These are phyloP conservation scores for Rhizopus delemar DNA, from an alignment of 371 early-diverging fungal species.

Conservation along the genomic window DNA sequence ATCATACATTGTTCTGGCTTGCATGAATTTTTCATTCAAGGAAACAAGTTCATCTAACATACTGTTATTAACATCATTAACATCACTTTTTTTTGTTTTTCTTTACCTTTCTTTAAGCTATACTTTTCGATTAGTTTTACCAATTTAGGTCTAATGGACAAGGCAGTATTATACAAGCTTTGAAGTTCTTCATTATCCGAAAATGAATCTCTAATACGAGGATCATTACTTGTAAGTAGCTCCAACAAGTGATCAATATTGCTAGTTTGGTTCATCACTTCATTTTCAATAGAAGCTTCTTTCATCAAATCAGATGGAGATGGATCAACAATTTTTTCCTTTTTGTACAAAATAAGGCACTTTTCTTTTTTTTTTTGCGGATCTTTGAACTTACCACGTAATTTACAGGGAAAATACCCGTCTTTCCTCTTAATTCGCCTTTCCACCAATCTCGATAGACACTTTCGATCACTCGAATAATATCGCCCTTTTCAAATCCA, in stretches of 20 bases:
- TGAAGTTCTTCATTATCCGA: slow-evolving; percentile 88
- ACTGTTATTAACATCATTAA: neutral
- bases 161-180: slow-evolving; percentile 67
- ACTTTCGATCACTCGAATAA: slow-evolving; percentile 79
- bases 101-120: slow-evolving; percentile 73
- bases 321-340: slow-evolving; percentile 60
- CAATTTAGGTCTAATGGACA: slow-evolving; percentile 77
- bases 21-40: slow-evolving; percentile 54
- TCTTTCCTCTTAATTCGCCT: slow-evolving; percentile 70
- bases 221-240: slow-evolving; percentile 76
- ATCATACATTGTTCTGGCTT: slow-evolving; percentile 58
- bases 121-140: slow-evolving; percentile 78
- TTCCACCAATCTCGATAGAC: slow-evolving; percentile 93
- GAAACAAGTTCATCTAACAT: slow-evolving; percentile 53
- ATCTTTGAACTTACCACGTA: slow-evolving; percentile 61
- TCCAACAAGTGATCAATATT: slow-evolving; percentile 80
- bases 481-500: slow-evolving; percentile 75
- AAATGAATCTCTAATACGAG: slow-evolving; percentile 71
- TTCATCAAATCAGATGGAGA: slow-evolving; percentile 58
- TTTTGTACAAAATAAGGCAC: slow-evolving; percentile 9
- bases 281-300: slow-evolving; percentile 69
- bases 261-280: slow-evolving; percentile 70
- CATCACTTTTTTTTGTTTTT: neutral
- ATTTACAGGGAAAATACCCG: slow-evolving; percentile 88
- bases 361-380: neutral